These are phyloP conservation scores for Paecilomyces dactylethromorphus DNA, from an alignment of 2,329 filamentous ascomycete genomes.

Conservation along the genomic window DNA sequence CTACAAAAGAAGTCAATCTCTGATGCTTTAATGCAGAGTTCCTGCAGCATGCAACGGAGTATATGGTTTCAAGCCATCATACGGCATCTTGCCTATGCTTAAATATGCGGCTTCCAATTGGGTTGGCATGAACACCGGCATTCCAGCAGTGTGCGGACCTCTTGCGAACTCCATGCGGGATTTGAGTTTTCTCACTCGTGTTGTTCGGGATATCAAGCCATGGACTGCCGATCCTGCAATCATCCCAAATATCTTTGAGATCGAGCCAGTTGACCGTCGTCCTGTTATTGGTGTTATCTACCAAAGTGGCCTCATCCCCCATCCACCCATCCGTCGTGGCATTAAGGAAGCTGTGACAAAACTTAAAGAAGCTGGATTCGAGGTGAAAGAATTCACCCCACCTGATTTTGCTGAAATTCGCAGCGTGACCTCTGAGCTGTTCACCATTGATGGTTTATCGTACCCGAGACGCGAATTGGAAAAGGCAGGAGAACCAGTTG, in stretches of 20 bases:
- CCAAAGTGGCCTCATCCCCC: neutral
- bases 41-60: constrained; percentile 24
- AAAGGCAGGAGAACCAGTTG: constrained; percentile 25
- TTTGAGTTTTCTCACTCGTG: constrained; percentile 14
- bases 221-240: constrained; percentile 9
- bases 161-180: constrained; percentile 20
- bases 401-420: constrained; percentile 24
- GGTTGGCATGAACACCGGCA: constrained; percentile 21
- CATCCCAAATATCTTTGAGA: constrained; percentile 1
- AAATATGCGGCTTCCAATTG: constrained; percentile 24
- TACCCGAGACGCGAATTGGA: constrained; percentile 24
- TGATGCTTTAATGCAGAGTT: constrained; percentile 5
- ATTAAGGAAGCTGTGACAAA: constrained; percentile 4
- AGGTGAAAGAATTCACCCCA: constrained; percentile 22
- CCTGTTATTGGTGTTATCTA: neutral
- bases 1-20: neutral
- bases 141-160: constrained; percentile 21
- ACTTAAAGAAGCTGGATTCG: neutral
- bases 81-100: constrained; percentile 24
- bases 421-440: constrained; percentile 24
- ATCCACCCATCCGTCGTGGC: neutral
- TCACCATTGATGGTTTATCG: constrained; percentile 29
- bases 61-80: constrained; percentile 14
- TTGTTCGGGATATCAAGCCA: constrained; percentile 15
- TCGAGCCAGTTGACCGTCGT: neutral